Base-by-base conservation (phyloP, 495 filamentous ascomycete genomes). In the Cercophora newfieldiana region DNA sequence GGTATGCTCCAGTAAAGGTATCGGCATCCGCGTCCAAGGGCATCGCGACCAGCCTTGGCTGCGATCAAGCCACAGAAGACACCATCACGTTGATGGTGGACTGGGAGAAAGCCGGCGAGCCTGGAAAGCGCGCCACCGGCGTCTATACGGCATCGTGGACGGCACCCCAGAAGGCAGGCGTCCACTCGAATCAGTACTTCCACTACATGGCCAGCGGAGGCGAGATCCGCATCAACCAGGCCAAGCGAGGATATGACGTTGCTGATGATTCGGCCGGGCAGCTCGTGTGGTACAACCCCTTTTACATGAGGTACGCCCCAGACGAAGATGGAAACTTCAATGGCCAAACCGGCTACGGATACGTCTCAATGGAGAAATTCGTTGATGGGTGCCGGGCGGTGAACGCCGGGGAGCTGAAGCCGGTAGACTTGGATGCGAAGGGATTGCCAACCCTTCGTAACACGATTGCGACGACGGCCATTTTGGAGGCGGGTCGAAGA, bases 111-210 rank as follows among this genome's bases (percentile, higher is more conserved):
- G 88, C 88, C 72, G 81, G 79, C 44, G 86, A 91, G 58, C 80
- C 84, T 0, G 79, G 74, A 10, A 90, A 90, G 78, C 78, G 85
- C 53, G 94, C 92, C 7, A 96, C 91, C 8, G 94, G 88, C n/a
- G 92, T 97, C 1, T 97, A 97, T 72, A 97, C 94, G 0, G 92
- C 94, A 28, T 93, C 90, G 53, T 97, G 94, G 94, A 97, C 93
- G 1, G 94, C 94, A 22, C 94, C 94, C 16, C 91, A 94, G 75
- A 90, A 87, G 69, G 94, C 93, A 0, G 94, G 94, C 18, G 93
- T 97, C 19, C 94, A 97, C 74, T 92, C 89, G 5, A 96, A 97
- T 70, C 94, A 97, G 80, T 96, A 96, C 77, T 97, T 97, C 83
- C 94, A 96, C 71, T 96, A 93, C 74, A 89, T 97, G 84, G 94